Evolutionary conservation across 768 basidiomycete genomes (phyloP), one percentile per base, ranked within the genome.

Genomic region (Pleurotus pulmonarius): DNA sequence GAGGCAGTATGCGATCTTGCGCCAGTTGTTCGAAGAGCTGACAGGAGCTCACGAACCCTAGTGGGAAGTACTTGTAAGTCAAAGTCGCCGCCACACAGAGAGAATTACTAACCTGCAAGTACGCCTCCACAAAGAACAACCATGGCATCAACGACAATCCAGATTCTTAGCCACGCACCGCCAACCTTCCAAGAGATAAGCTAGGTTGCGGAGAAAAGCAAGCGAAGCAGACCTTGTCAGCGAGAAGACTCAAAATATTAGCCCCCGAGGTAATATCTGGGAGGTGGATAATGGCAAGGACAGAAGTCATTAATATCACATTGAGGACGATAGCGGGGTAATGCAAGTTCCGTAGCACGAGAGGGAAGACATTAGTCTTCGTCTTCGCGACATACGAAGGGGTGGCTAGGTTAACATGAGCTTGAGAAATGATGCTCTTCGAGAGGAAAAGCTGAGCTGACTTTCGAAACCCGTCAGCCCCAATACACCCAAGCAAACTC

Each of bases 401-500:
- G 0, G 80, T 77, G 56, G 86, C 86, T 76, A 49, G 29, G 9
- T 34, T 34, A 11, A 4, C 9, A 34, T 34, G 4, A 34, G 11
- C 11, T 34, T 34, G 29, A 34, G 29, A 34, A 34, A 34, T 9
- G 29, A 3, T 34, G 29, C 11, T 34, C 29, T 55, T n/a, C 5
- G 37, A 24, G 41, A 46, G 12, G 20, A 37, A 5, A 58, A 18
- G 29, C n/a, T 26, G 16, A 12, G 65, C 72, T 39, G 56, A 86
- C 86, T 86, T 76, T 86, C 84, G 62, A 85, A 83, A 6, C 86
- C 88, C 1, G 89, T 89, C 37, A 89, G 73, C 0, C 87, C 87
- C 1, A 92, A 72, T 74, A 90, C 85, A 0, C 85, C 82, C 3
- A 92, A 71, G 61, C 87, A 90, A 24, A 87, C 73, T 0, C 89